Percentiles rank a stretch among this genome's conserved stretches.
phyloP scores from a whole-genome alignment of 1,284 basidiomycete genomes.

The Sporisorium scitamineum region DNA sequence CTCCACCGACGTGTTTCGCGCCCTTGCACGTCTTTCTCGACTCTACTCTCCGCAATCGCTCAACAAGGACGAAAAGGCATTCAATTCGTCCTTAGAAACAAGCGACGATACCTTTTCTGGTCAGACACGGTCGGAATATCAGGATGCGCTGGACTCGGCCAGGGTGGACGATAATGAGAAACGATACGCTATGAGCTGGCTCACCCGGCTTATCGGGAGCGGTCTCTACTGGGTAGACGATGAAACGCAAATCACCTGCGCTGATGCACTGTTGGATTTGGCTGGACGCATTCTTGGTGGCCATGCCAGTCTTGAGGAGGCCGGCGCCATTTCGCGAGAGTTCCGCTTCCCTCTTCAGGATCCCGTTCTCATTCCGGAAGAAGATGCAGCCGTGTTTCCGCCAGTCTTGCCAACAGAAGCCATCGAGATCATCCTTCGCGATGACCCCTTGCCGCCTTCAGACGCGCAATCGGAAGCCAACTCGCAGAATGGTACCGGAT shows the following conservation, averaged over 20 bases:
- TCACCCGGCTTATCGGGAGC: conserved; percentile 49
- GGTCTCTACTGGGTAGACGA: conserved; percentile 42
- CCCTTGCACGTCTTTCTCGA: conserved; percentile 23
- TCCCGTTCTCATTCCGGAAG: conserved; percentile 16
- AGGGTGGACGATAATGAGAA: conserved; percentile 40
- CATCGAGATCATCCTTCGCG: conserved; percentile 36
- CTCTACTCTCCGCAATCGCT: conserved; percentile 45
- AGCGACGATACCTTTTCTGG: background rate
- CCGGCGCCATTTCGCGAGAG: conserved; percentile 39
- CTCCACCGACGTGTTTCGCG: conserved; percentile 7
- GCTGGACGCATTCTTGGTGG: conserved; percentile 48
- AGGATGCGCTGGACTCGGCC: conserved; percentile 37
- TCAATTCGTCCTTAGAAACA: background rate
- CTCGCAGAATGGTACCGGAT: conserved; percentile 1
- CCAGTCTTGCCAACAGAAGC: background rate
- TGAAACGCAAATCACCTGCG: background rate
- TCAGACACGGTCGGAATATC: background rate
- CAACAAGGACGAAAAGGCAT: conserved; percentile 4
- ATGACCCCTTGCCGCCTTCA: conserved; percentile 47
- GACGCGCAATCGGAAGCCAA: conserved; percentile 23
- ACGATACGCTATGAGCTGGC: conserved; percentile 48
- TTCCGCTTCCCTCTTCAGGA: conserved; percentile 41
- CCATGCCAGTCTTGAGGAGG: conserved; percentile 40
- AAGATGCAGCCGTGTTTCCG: conserved; percentile 1
- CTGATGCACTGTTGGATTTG: conserved; percentile 41